phyloP scores from a whole-genome alignment of 2,329 filamentous ascomycete genomes.

The Botryosphaeria dothidea region DNA sequence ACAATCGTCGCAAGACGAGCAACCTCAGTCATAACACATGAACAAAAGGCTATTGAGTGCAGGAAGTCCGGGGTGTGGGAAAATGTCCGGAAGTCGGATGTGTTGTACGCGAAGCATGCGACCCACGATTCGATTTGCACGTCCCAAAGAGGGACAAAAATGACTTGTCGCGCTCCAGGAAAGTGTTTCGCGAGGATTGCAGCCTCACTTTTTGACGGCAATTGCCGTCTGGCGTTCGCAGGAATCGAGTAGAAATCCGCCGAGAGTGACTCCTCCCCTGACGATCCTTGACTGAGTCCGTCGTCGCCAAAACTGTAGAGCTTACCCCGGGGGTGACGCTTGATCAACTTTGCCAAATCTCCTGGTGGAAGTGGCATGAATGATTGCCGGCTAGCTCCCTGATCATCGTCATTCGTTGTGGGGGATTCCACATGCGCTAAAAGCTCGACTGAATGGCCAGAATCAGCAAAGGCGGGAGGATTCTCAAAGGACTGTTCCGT shows the following conservation, averaged over 20 bases:
- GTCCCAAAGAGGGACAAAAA: slow-evolving; percentile 56
- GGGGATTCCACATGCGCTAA: not conserved
- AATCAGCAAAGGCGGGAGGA: not conserved
- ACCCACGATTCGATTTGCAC: slow-evolving; percentile 49
- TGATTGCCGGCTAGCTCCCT: not conserved
- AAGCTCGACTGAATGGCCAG: slow-evolving; percentile 9
- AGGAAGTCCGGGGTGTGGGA: slow-evolving; percentile 43
- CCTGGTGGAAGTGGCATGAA: slow-evolving; percentile 25
- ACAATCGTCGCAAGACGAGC: slow-evolving; percentile 40
- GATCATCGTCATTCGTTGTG: not conserved
- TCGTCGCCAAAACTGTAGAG: slow-evolving; percentile 37
- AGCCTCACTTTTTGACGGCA: slow-evolving; percentile 34
- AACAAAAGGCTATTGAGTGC: slow-evolving; percentile 43
- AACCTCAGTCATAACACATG: slow-evolving; percentile 45
- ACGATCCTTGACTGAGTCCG: slow-evolving; percentile 27
- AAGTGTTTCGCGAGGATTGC: slow-evolving; percentile 46
- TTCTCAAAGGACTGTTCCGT: not conserved
- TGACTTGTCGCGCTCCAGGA: slow-evolving; percentile 48
- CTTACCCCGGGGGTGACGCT: slow-evolving; percentile 36
- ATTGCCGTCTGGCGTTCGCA: not conserved
- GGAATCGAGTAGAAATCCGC: slow-evolving; percentile 8
- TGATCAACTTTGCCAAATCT: slow-evolving; percentile 26
- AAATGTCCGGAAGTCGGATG: slow-evolving; percentile 29
- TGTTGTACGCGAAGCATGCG: slow-evolving; percentile 47
- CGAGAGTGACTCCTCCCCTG: slow-evolving; percentile 26